A percentile compares a stretch with the other conserved stretches of the same genome.
Evolutionary conservation across 345 rosid genomes (phyloP).

Genomic region (Laguncularia racemosa): DNA sequence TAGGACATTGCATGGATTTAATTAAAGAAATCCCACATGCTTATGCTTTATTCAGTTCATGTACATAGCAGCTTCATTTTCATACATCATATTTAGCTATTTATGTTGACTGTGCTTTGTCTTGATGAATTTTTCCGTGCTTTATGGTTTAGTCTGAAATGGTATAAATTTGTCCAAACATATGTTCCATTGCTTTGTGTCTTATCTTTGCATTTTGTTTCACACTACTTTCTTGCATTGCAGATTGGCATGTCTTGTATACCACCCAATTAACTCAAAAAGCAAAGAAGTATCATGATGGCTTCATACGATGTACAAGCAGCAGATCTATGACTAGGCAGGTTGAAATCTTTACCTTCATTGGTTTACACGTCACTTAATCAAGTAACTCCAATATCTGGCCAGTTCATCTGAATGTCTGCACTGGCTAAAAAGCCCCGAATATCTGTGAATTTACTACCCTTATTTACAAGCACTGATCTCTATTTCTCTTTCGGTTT

Average conservation of each 20-base stretch:
- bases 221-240: background rate
- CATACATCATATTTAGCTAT: too few relatives aligned
- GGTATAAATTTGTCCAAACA: background rate
- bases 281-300: conserved; percentile 63
- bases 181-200: background rate
- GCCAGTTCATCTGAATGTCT: background rate
- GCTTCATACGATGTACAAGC: conserved; percentile 28
- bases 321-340: conserved; percentile 38
- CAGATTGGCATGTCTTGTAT: conserved; percentile 47
- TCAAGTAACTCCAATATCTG: background rate
- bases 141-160: background rate
- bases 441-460: background rate
- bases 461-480: too few relatives aligned
- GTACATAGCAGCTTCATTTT: too few relatives aligned
- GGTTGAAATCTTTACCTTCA: conserved; percentile 20
- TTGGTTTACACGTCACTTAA: background rate
- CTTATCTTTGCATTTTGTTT: background rate
- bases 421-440: background rate
- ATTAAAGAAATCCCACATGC: too few relatives aligned
- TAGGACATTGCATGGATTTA: too few relatives aligned
- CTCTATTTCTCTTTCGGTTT: background rate
- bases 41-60: too few relatives aligned
- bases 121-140: too few relatives aligned
- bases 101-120: too few relatives aligned
- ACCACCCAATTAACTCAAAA: conserved; percentile 49